Evolutionary conservation across 164 flowering plant species (phyloP), one percentile per base, ranked within the genome.

Genomic region (Aristolochia fimbriata): DNA sequence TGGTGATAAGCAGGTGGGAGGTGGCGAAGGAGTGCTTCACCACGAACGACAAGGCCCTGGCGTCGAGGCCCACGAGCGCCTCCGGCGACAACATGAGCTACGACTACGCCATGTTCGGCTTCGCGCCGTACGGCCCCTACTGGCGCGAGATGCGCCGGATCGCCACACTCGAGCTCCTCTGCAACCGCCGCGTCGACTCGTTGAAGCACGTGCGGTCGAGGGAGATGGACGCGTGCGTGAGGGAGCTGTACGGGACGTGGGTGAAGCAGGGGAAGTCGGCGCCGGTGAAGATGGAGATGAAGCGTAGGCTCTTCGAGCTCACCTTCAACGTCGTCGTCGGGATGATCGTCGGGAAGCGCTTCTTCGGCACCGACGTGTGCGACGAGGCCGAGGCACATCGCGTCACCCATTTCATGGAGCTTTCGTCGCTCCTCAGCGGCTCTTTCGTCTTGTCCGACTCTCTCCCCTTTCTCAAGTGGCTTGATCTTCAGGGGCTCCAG

Each of bases 11-110:
- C 20, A 47, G 27, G 41, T 45, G 52, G 61, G 68, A 69, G 41
- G 16, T 69, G 9, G 72, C 72, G 13, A 69, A 69, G 58, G 72
- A 69, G 47, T 69, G 72, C 50, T 65, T 64, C 52, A 64, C 68
- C 10, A 55, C 46, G 16, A 54, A 69, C 33, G 72, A 63, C 27
- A 55, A 30, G 56, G 57, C 15, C n/a, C 31, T 69, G 11, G 67
- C 72, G n/a, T 16, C 58, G 43, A 64, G 68, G 0, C 68, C 72
- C 12, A 27, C 3, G 23, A 17, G 25, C 30, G 55, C 46, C 7
- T 22, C 46, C 16, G 47, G 31, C 14, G 54, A 62, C 50, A 33
- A 33, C 49, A n/a, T 62, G 57, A 49, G 59, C 14, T 62, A 53
- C 22, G 58, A 57, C 56, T 47, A 48, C 22, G 67, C 61, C 55